Evolutionary conservation across 78 protist species (phyloP).

Genomic region (Dictyostelium purpureum): DNA sequence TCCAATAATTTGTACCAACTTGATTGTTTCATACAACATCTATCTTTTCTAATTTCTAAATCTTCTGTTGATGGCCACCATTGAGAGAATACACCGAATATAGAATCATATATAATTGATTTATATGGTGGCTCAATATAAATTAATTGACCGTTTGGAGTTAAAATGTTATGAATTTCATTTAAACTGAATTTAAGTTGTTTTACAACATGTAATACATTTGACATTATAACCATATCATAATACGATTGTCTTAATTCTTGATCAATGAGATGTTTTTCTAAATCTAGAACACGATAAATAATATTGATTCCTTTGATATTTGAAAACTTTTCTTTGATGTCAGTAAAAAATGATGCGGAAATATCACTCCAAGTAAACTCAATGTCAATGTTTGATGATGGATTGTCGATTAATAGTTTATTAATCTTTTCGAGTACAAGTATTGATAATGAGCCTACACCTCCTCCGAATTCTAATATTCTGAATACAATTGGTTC

Average conservation of each 20-base stretch:
- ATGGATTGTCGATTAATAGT: background rate
- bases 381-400: background rate
- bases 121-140: background rate
- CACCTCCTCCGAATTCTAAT: background rate
- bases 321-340: background rate
- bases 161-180: background rate
- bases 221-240: background rate
- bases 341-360: background rate
- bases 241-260: background rate
- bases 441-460: background rate
- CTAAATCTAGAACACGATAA: background rate
- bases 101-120: background rate
- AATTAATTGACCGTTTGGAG: background rate
- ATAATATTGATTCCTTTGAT: background rate
- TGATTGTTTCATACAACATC: background rate
- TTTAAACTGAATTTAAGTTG: background rate
- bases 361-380: slow-evolving; percentile 3
- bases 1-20: background rate
- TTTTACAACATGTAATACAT: background rate
- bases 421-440: background rate
- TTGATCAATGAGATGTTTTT: background rate
- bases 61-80: background rate
- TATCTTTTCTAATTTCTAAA: background rate
- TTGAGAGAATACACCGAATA: background rate
- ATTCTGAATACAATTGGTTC: background rate